Evolutionary conservation across 768 basidiomycete genomes (phyloP).

Genomic region (Boletus coccyginus): DNA sequence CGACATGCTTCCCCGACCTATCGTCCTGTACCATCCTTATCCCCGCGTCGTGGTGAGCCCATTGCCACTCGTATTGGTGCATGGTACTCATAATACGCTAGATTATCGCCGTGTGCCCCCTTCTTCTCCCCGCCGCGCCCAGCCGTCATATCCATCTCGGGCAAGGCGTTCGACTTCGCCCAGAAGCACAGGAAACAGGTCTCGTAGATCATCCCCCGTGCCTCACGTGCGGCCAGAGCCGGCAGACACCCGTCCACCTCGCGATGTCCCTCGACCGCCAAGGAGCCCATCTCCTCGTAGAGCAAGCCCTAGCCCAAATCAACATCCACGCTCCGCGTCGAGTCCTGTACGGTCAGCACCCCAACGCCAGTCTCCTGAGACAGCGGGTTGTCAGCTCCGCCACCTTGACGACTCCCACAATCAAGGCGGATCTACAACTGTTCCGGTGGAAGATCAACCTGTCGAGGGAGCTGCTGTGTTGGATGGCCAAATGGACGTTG

Average conservation of each 20-base stretch:
- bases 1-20: constrained; percentile 15
- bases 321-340: background rate
- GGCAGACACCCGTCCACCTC: constrained; percentile 4
- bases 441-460: constrained; percentile 1
- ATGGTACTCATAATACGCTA: background rate
- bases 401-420: background rate
- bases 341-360: constrained; percentile 12
- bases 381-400: background rate
- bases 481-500: constrained; percentile 5
- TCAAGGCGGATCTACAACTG: constrained; percentile 1
- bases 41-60: constrained; percentile 27
- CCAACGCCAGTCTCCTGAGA: constrained; percentile 3
- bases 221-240: constrained; percentile 15
- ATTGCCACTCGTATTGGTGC: background rate
- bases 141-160: constrained; percentile 10
- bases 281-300: constrained; percentile 14
- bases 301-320: constrained; percentile 15
- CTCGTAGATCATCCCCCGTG: constrained; percentile 20
- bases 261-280: constrained; percentile 9
- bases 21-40: constrained; percentile 15
- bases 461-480: background rate
- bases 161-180: constrained; percentile 25
- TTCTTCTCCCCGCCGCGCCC: constrained; percentile 16
- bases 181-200: constrained; percentile 19
- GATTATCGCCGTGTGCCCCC: constrained; percentile 13